Conservation (phyloP, 2,329 filamentous ascomycete genomes). For the Ophiostoma perfectum region DNA sequence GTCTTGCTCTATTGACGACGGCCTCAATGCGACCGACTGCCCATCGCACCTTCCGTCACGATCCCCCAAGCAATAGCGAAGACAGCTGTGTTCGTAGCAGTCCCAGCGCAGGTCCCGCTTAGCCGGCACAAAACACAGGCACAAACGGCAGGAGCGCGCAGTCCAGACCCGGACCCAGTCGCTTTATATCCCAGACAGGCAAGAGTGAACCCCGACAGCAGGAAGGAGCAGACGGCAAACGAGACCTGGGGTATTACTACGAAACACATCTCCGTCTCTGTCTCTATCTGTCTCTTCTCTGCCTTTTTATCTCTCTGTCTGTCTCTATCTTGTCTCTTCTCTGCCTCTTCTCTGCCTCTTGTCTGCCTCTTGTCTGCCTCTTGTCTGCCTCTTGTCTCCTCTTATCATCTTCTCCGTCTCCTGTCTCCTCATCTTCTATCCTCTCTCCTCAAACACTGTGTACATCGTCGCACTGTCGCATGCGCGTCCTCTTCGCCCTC, state of each 20-base stretch:
- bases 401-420: not conserved
- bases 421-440: not conserved
- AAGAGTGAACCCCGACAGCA: not conserved
- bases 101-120: not conserved
- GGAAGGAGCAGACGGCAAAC: constrained; percentile 12
- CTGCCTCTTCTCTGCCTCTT: not conserved
- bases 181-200: not conserved
- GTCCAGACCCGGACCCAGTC: not conserved
- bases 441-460: not conserved
- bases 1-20: no score
- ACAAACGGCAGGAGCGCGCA: constrained; percentile 7
- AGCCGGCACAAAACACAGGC: not conserved
- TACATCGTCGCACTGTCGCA: not conserved
- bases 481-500: not conserved
- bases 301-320: not conserved
- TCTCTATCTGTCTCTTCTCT: constrained; percentile 10
- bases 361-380: not conserved
- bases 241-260: constrained; percentile 10
- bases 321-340: not conserved
- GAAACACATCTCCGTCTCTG: constrained; percentile 1
- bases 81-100: no score
- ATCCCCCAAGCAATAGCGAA: no score
- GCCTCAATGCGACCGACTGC: no score
- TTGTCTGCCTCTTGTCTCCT: not conserved
- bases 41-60: no score